Evolutionary conservation across 805 yeast species (phyloP), one percentile per base, ranked within the genome.

Genomic region (Sugiyamaella valdiviana): DNA sequence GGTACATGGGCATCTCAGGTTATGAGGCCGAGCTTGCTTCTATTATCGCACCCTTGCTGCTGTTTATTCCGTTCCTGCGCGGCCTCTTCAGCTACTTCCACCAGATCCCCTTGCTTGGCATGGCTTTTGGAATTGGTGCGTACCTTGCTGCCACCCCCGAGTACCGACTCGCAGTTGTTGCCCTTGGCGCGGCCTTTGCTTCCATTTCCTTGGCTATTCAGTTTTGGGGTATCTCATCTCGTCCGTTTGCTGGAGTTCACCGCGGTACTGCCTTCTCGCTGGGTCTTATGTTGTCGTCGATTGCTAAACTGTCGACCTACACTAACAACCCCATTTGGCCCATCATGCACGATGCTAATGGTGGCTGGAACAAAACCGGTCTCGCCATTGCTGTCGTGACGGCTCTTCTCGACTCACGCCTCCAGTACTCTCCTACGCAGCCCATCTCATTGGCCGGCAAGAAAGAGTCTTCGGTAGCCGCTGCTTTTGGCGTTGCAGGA

Each of bases 1-100:
- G 99, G 99, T 78, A 85, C 63, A 89, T 93, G 97, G 98, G 97
- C 5, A 83, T 93, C 48, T 85, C 95, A 1, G 99, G 99, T 3
- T 90, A 85, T 63, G 99, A 93, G 67, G 84, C 84, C 0, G 75
- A 80, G 2, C 72, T 87, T 42, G 61, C 79, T 5, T 68, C 80
- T 19, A 24, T 51, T 17, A 46, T 80, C 9, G 74, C 85, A 2
- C 88, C 95, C 1, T 51, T 82, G 12, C 37, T 85, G 2, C 67
- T 84, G 22, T 66, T 66, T 3, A 54, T 82, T 14, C 73, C 79
- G 14, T 67, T 69, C n/a, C 26, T 74, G 2, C 69, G 75, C 49
- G 54, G 54, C 6, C 52, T 75, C 7, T 68, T 77, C 40, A 61
- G 66, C 2, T 47, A 55, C 2, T 62, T 61, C 52, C 88, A 90